Percentiles rank a stretch among this genome's conserved stretches.
phyloP scores from a whole-genome alignment of 1,284 basidiomycete genomes.

The Ustilago esculenta region DNA sequence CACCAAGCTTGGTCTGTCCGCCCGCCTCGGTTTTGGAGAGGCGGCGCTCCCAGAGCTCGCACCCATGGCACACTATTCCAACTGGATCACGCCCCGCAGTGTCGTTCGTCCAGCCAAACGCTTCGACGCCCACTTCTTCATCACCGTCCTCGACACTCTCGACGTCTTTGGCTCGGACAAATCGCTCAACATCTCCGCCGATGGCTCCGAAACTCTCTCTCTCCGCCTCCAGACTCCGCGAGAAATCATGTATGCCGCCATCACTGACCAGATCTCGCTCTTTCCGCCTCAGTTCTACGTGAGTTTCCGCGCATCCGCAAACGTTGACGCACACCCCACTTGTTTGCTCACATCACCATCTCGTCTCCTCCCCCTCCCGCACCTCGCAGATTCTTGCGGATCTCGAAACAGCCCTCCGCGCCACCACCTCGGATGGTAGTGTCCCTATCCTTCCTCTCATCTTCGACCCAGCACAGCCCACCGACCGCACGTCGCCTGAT shows the following conservation, averaged over 20 bases:
- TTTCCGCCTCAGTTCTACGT: slow-evolving; percentile 61
- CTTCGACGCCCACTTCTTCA: slow-evolving; percentile 62
- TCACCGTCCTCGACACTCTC: slow-evolving; percentile 51
- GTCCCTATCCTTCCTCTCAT: slow-evolving; percentile 40
- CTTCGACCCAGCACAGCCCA: slow-evolving; percentile 36
- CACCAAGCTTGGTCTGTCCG: slow-evolving; percentile 18
- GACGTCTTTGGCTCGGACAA: slow-evolving; percentile 45
- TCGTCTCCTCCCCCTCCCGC: background rate
- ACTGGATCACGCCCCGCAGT: slow-evolving; percentile 61
- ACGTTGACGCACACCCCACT: too few species aligned
- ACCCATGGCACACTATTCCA: slow-evolving; percentile 52
- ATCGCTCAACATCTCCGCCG: slow-evolving; percentile 46
- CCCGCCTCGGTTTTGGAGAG: slow-evolving; percentile 4
- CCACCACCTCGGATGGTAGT: slow-evolving; percentile 1
- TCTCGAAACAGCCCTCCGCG: slow-evolving; percentile 38
- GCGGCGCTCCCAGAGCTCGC: slow-evolving; percentile 31
- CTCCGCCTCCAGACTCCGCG: slow-evolving; percentile 44
- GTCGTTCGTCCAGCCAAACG: slow-evolving; percentile 59
- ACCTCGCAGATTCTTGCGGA: slow-evolving; percentile 49
- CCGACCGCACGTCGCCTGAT: slow-evolving; percentile 15
- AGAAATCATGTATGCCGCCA: slow-evolving; percentile 47
- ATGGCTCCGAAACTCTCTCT: slow-evolving; percentile 55
- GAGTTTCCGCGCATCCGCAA: too few species aligned
- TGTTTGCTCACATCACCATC: too few species aligned
- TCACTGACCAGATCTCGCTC: slow-evolving; percentile 53